These are phyloP conservation scores for Plasmodium berghei DNA, from an alignment of 169 alveolate genomes.

Conservation along the genomic window DNA sequence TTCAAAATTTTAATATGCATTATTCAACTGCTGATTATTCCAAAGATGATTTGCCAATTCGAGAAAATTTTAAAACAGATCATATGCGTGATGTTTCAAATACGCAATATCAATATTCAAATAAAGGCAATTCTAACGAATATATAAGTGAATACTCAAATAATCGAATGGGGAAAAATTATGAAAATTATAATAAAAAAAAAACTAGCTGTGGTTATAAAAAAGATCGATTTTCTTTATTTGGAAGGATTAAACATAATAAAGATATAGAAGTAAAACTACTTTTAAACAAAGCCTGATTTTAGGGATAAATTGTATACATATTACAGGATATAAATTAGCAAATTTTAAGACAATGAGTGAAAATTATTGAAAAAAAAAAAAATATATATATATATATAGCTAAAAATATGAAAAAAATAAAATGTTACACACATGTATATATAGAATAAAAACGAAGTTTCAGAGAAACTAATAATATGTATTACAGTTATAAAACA, in stretches of 20 bases:
- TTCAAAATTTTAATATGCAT: constrained; percentile 15
- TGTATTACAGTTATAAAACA: too few relatives aligned
- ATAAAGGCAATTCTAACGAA: constrained; percentile 33
- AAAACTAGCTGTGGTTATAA: constrained; percentile 20
- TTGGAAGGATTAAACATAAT: constrained; percentile 53
- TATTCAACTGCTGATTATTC: constrained; percentile 12
- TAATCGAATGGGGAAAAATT: background rate
- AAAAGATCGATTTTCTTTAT: constrained; percentile 47
- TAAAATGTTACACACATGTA: background rate
- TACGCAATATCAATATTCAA: constrained; percentile 11
- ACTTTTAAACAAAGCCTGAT: constrained; percentile 39
- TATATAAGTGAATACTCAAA: constrained; percentile 14
- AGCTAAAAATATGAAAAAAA: background rate
- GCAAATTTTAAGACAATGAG: too few relatives aligned
- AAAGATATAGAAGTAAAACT: constrained; percentile 53
- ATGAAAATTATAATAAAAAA: constrained; percentile 15
- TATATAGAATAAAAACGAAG: background rate
- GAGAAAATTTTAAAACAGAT: background rate
- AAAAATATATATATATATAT: background rate
- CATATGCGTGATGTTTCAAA: constrained; percentile 4
- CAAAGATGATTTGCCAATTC: constrained; percentile 1
- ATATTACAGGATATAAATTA: background rate
- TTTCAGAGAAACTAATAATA: background rate
- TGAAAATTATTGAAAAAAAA: background rate
- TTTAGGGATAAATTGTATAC: background rate